Evolutionary conservation across 129 eudicot species (phyloP), one percentile per base, ranked within the genome.

Genomic region (Lactuca saligna): DNA sequence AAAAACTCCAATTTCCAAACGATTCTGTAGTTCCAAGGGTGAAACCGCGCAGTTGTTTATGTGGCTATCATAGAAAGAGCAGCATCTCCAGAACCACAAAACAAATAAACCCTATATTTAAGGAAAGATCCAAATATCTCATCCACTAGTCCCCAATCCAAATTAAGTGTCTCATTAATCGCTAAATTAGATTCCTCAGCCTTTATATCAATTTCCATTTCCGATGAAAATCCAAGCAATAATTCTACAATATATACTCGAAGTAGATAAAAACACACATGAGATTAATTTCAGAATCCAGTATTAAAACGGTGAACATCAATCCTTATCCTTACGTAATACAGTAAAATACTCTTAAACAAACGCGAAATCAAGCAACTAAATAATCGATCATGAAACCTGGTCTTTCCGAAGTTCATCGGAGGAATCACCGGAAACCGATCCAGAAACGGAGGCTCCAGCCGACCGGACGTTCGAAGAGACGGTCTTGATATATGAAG

Each of bases 401-500:
- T 88, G 89, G 74, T 88, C 96, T 70, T 86, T 88, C 6, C 13
- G 87, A 33, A 35, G 83, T 67, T 83, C 78, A 54, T 81, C 84
- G 63, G 85, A 73, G 38, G 85, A 72, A 62, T 75, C 82, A 15
- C 71, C 78, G 57, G 86, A 65, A 60, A 82, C 68, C 11, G 93
- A 86, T 49, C 81, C 86, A 35, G 93, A 80, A 25, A 87, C 85
- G 25, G 95, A 80, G 25, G 87, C 90, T 54, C 90, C 87, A 41
- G 88, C 91, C 20, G 86, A 78, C 75, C 86, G 74, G 10, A 88
- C 95, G 76, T 78, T 80, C 41, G 87, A 55, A 20, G 95, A 87
- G 29, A 87, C 96, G 55, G 91, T 83, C 59, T 81, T 86, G 66
- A 89, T 81, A 46, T 84, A 89, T 8, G 96, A 86, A 0, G 90